These are phyloP conservation scores for Vigna radiata DNA, from an alignment of 306 rosid species.

Conservation along the genomic window DNA sequence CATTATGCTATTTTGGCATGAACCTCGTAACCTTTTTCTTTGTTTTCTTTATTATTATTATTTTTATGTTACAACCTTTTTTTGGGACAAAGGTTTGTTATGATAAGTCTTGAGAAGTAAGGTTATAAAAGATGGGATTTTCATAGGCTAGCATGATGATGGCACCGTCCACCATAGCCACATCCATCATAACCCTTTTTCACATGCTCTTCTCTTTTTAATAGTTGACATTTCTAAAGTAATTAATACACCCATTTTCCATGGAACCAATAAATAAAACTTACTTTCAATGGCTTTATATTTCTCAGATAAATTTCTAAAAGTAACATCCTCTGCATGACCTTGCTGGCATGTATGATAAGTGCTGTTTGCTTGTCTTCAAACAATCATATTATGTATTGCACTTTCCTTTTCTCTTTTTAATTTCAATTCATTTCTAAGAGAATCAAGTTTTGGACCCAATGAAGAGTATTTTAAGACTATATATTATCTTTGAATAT, in stretches of 20 bases:
- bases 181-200: conserved; percentile 55
- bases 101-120: conserved; percentile 52
- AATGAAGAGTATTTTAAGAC: not conserved
- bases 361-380: conserved; percentile 41
- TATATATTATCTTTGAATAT: not conserved
- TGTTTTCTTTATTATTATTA: not conserved
- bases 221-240: conserved; percentile 52
- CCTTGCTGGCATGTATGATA: not conserved
- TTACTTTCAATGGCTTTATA: conserved; percentile 10
- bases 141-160: conserved; percentile 47
- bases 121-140: conserved; percentile 34
- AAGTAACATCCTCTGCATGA: not conserved
- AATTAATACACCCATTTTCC: conserved; percentile 42
- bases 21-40: conserved; percentile 42
- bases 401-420: not conserved
- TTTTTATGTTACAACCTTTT: conserved; percentile 17
- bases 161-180: conserved; percentile 53
- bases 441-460: no score
- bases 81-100: conserved; percentile 16
- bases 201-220: conserved; percentile 49
- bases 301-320: not conserved
- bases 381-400: not conserved
- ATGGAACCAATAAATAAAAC: conserved; percentile 25
- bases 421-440: not conserved
- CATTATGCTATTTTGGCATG: conserved; percentile 55